Conservation (phyloP, 2,329 filamentous ascomycete genomes). For the Aspergillus cejpii region DNA sequence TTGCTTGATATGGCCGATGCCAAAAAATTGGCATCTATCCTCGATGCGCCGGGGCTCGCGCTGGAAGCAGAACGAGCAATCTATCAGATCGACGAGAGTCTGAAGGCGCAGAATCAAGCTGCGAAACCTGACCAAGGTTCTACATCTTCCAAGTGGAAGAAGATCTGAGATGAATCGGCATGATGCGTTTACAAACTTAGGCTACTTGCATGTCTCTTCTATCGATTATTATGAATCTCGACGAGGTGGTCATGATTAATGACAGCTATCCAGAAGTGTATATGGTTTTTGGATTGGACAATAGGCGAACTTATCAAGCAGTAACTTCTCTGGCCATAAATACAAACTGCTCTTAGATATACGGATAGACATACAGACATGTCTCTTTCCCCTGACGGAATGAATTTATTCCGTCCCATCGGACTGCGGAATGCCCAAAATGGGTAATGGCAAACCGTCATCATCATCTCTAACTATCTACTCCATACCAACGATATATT, state of each 20-base stretch:
- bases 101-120: constrained; percentile 22
- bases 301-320: too few relatives aligned
- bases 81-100: constrained; percentile 56
- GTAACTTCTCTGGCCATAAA: too few relatives aligned
- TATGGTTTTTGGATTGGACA: too few relatives aligned
- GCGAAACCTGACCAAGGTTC: constrained; percentile 14
- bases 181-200: too few relatives aligned
- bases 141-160: constrained; percentile 16
- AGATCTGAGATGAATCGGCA: constrained; percentile 14
- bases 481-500: background rate
- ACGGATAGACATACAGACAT: too few relatives aligned
- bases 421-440: constrained; percentile 18
- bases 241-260: too few relatives aligned
- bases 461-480: constrained; percentile 1
- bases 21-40: constrained; percentile 52
- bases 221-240: too few relatives aligned
- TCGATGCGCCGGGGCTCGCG: constrained; percentile 63
- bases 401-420: constrained; percentile 21
- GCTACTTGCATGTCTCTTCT: constrained; percentile 1
- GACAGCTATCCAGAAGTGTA: too few relatives aligned
- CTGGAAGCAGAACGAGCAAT: constrained; percentile 69
- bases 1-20: constrained; percentile 45
- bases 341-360: too few relatives aligned
- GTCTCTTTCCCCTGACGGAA: constrained; percentile 24
- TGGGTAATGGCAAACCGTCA: constrained; percentile 12